Conservation (phyloP, 139 green algal genomes). For the Chlamydomonas asymmetrica region DNA sequence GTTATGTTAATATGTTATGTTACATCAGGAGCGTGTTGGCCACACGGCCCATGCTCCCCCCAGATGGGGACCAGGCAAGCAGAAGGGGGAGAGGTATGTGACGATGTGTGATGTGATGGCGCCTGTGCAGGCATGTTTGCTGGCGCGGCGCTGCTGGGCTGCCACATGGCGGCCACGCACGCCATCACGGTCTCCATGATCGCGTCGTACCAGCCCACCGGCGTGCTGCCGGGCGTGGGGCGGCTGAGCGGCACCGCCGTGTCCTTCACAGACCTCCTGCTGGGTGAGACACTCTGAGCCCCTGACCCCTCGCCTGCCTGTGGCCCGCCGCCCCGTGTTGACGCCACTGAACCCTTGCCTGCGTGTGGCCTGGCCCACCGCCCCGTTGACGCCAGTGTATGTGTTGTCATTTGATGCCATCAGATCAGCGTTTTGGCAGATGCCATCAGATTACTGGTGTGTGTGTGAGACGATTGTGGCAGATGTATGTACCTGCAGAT, state of each 20-base stretch:
- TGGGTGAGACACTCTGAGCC: conserved; percentile 55
- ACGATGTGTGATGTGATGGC: neutral
- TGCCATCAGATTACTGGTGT: too few relatives aligned
- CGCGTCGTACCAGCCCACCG: conserved; percentile 38
- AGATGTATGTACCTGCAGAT: too few relatives aligned
- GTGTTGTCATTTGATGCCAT: too few relatives aligned
- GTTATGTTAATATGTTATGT: too few relatives aligned
- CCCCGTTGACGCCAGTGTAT: too few relatives aligned
- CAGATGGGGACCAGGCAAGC: too few relatives aligned
- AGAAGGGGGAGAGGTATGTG: neutral
- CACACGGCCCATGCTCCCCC: too few relatives aligned
- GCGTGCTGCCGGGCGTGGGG: conserved; percentile 63
- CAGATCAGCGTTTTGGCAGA: too few relatives aligned
- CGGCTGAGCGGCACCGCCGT: conserved; percentile 75
- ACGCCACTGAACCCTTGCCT: too few relatives aligned
- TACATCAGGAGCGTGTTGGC: too few relatives aligned
- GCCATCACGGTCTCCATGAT: conserved; percentile 63
- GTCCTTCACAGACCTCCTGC: conserved; percentile 82
- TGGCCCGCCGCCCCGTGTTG: neutral
- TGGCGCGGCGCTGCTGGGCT: conserved; percentile 62
- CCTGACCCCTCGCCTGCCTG: neutral
- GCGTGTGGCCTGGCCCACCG: too few relatives aligned
- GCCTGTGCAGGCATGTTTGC: conserved; percentile 69
- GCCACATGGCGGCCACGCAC: conserved; percentile 88
- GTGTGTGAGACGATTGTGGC: too few relatives aligned